Base-by-base conservation (phyloP, 2,329 filamentous ascomycete genomes). In the Fusarium illudens region DNA sequence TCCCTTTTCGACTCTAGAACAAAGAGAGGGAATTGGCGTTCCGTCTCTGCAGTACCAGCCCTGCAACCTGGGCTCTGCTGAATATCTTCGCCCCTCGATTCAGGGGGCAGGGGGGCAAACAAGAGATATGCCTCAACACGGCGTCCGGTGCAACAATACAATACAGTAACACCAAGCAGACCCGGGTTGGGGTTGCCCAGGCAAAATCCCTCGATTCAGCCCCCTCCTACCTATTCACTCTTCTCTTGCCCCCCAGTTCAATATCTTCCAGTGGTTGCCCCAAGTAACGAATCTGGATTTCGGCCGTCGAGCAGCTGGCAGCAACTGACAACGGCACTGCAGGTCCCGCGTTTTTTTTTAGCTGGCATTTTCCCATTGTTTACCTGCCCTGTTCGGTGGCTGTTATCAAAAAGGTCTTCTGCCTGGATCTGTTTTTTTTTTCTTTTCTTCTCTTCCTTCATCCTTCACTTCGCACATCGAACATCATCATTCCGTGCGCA, bases 331-430 rank as follows among this genome's bases (percentile, higher is more conserved):
- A 36, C n/a, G 9, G 52, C 46, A 37, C 56, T 59, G 56, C 56
- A 59, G 48, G 48, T 29, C 46, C 32, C 25, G 6, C n/a, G 39
- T 37, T 29, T 34, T 29, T 30, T 30, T 22, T 4, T 22, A n/a
- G n/a, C n/a, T n/a, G n/a, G n/a, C n/a, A n/a, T 17, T 12, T 30
- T 64, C 33, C 27, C 29, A 48, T 68, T 70, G 63, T 70, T 70
- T 62, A 59, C 39, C 39, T 64, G 30, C 33, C 36, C 39, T 64
- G 30, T 30, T 32, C 42, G 8, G 37, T 17, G 22, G 20, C 22
- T 27, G 10, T 37, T 46, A 60, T 53, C 66, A 34, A 67, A 70
- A 57, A 56, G 44, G 27, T 51, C 56, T 36, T 62, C 25, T 50
- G 27, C 42, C 59, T 58, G 52, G 33, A 19, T 64, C 1, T 30